phyloP scores from a whole-genome alignment of 371 early-diverging fungal species.

The Saksenaea oblongispora region DNA sequence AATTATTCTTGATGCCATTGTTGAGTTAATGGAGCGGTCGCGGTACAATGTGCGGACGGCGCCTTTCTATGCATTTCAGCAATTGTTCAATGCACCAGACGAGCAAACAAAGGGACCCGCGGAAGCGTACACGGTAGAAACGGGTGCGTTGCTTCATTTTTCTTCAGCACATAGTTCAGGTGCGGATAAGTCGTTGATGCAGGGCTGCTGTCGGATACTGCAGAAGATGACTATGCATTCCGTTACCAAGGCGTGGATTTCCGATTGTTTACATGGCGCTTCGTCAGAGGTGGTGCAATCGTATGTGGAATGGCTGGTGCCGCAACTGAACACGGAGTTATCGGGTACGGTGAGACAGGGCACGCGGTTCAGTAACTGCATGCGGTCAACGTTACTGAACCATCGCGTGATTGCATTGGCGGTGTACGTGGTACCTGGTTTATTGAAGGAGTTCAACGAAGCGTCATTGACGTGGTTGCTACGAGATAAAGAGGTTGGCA shows the following conservation, averaged over 20 bases:
- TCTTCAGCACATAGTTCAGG: constrained; percentile 4
- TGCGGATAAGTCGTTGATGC: constrained; percentile 2
- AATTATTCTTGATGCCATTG: constrained; percentile 24
- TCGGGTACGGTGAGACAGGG: neutral
- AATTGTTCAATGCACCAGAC: constrained; percentile 25
- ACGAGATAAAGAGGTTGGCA: neutral
- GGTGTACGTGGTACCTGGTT: constrained; percentile 22
- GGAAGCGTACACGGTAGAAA: constrained; percentile 20
- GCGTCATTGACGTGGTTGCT: constrained; percentile 19
- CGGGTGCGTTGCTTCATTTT: constrained; percentile 35
- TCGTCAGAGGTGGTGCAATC: constrained; percentile 18
- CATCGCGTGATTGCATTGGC: constrained; percentile 9
- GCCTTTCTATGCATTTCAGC: constrained; percentile 40
- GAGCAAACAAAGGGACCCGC: constrained; percentile 9
- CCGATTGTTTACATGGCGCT: constrained; percentile 22
- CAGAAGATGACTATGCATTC: constrained; percentile 16
- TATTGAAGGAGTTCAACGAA: constrained; percentile 14
- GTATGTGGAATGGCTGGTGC: constrained; percentile 30
- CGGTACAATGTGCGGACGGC: constrained; percentile 28
- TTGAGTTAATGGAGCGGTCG: constrained; percentile 7
- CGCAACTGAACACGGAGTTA: constrained; percentile 13
- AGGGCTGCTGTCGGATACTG: constrained; percentile 25
- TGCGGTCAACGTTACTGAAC: constrained; percentile 7
- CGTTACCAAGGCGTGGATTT: constrained; percentile 19
- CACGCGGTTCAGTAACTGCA: neutral